Base-by-base conservation (phyloP, 225 moss, liverwort and hornwort genomes). In the Pleurozium schreberi region DNA sequence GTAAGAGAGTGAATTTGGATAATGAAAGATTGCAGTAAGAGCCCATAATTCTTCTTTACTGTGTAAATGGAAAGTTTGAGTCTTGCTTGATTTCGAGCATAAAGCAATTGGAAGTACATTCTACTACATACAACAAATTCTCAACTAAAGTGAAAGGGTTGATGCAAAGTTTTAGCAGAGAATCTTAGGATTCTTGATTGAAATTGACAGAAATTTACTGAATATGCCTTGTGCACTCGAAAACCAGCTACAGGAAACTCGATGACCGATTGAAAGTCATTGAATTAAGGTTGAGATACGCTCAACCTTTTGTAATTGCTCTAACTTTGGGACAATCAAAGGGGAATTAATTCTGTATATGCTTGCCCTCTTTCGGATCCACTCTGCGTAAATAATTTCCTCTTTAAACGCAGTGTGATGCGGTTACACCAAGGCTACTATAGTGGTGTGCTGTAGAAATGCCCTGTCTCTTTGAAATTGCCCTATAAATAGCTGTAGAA, bases 381-480 rank as follows among this genome's bases (percentile, higher is more conserved):
- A 34, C 75, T 50, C 20, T 49, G 75, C 31, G 50, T 7, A 21
- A 50, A 13, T 50, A 21, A 75, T 13, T 75, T 75, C 20, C 75
- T 49, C 49, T 49, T 2, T 5, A 0, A 0, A 0, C 0, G 0
- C 1, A 0, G 50, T 2, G 30, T 18, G 31, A 47, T 74, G 47
- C 7, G 19, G 28, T 73, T 45, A 45, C 6, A 73, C 45, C 17
- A 73, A 17, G 30, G 74, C 31, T 74, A 18, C 31, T 49, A n/a
- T n/a, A n/a, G n/a, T n/a, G n/a, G n/a, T n/a, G n/a, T n/a, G n/a
- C n/a, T n/a, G n/a, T n/a, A n/a, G n/a, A n/a, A n/a, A n/a, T n/a
- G n/a, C n/a, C n/a, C n/a, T n/a, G n/a, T n/a, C n/a, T n/a, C n/a
- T n/a, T n/a, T n/a, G n/a, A n/a, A n/a, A n/a, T n/a, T n/a, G n/a